Evolutionary conservation across 2,329 filamentous ascomycete genomes (phyloP), one percentile per base, ranked within the genome.

Genomic region (Penicillium sp.): DNA sequence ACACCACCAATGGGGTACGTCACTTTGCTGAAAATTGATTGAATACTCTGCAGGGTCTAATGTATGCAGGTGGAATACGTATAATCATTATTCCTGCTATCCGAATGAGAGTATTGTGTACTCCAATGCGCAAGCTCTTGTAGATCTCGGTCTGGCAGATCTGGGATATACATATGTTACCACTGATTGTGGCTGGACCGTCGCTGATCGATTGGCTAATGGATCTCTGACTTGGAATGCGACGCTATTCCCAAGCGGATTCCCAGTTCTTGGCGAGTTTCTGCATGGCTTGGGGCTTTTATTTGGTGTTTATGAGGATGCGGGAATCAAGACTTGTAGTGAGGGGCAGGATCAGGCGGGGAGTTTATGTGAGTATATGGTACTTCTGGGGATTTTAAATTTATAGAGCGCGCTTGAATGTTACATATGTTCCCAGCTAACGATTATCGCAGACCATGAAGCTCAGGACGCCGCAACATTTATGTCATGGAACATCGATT

Each of bases 171-270:
- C 72, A 1, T 80, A 81, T 54, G 80, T 86, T 31, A 84, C 82
- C 0, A 78, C 79, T 0, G 85, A 87, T 62, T 87, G 84, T 53
- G 84, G 85, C 0, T 87, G 84, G 85, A 78, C 71, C 5, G 68
- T 74, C 4, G 57, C 68, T 3, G 64, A 76, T 33, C 69, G 78
- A 19, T 63, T 68, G 13, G 43, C 66, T 4, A 72, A 78, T 57
- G 74, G 75, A 14, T 73, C 72, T 16, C 68, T 80, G 57, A 73
- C 74, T 13, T 78, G 76, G 73, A 76, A 81, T 54, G 51, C 69
- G 10, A 70, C 63, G 1, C 66, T 76, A 45, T 80, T 81, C 39
- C 78, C 79, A 0, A 62, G 66, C 21, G 78, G 78, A 1, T 72
- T 80, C 16, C 70, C 71, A 0, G 76, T 74, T 55, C 65, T 81